phyloP scores from a whole-genome alignment of 441 rosid species.

The Gossypium armourianum region DNA sequence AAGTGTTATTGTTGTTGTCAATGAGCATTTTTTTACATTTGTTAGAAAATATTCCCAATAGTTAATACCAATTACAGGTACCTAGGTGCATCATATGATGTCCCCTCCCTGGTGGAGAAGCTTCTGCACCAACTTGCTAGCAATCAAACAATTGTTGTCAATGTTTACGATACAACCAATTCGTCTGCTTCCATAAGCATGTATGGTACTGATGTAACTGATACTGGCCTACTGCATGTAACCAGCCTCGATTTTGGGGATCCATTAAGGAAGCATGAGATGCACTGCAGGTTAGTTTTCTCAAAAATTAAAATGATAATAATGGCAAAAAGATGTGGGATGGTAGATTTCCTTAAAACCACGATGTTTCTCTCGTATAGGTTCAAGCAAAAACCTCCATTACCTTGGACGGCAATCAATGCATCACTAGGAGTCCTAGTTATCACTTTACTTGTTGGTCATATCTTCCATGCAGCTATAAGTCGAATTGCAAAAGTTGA shows the following conservation, averaged over 20 bases:
- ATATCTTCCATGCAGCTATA: conserved; percentile 66
- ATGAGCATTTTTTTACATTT: not conserved
- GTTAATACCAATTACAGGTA: conserved; percentile 36
- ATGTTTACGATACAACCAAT: conserved; percentile 83
- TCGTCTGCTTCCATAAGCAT: conserved; percentile 48
- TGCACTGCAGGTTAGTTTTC: conserved; percentile 75
- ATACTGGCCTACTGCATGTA: conserved; percentile 48
- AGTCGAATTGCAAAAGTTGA: conserved; percentile 64
- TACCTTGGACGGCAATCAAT: conserved; percentile 71
- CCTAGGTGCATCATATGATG: conserved; percentile 88
- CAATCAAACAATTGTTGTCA: conserved; percentile 76
- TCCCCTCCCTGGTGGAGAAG: conserved; percentile 90
- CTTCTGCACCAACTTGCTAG: conserved; percentile 91
- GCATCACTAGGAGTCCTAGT: conserved; percentile 47
- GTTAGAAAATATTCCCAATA: conserved; percentile 10
- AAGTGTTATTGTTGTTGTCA: not conserved
- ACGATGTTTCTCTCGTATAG: conserved; percentile 26
- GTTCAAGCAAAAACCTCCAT: conserved; percentile 64
- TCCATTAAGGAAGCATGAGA: conserved; percentile 75
- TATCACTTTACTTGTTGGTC: conserved; percentile 59
- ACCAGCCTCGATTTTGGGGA: conserved; percentile 86
- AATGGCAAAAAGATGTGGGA: conserved; percentile 1
- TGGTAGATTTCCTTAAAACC: conserved; percentile 17
- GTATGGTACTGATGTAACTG: conserved; percentile 69
- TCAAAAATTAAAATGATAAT: conserved; percentile 6